A percentile compares a stretch with the other conserved stretches of the same genome.
Conservation (phyloP, 805 yeast species). For the Lachancea kluyveri region DNA sequence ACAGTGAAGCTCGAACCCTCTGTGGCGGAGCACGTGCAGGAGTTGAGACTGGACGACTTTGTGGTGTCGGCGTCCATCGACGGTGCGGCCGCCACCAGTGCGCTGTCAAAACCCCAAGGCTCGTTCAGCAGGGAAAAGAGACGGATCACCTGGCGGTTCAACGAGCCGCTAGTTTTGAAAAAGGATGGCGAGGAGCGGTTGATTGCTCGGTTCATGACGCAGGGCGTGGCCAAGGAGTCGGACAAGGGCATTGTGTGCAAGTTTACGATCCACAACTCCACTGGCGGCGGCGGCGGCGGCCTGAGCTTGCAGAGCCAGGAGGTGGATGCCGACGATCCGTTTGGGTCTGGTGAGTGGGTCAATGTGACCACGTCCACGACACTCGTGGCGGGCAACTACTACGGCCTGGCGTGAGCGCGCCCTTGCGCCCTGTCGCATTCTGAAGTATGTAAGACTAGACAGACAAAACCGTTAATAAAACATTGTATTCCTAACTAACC, state of each 20-base stretch:
- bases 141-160: slow-evolving; percentile 81
- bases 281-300: slow-evolving; percentile 41
- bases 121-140: slow-evolving; percentile 80
- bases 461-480: neutral
- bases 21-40: slow-evolving; percentile 30
- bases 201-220: slow-evolving; percentile 81
- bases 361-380: slow-evolving; percentile 30
- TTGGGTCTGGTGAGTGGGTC: slow-evolving; percentile 33
- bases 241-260: slow-evolving; percentile 68
- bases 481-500: too few species aligned
- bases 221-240: slow-evolving; percentile 62
- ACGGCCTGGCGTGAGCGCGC: slow-evolving; percentile 23
- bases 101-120: slow-evolving; percentile 89
- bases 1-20: slow-evolving; percentile 41
- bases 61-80: slow-evolving; percentile 48
- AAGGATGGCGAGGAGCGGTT: slow-evolving; percentile 53
- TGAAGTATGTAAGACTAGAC: neutral
- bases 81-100: slow-evolving; percentile 60
- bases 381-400: slow-evolving; percentile 34
- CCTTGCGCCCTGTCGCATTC: too few species aligned
- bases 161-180: slow-evolving; percentile 34
- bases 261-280: slow-evolving; percentile 44
- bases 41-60: slow-evolving; percentile 31
- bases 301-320: slow-evolving; percentile 35
- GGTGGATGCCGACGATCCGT: slow-evolving; percentile 34